Conservation (phyloP, 352 stramenopile species). For the Thraustochytrium sp. region DNA sequence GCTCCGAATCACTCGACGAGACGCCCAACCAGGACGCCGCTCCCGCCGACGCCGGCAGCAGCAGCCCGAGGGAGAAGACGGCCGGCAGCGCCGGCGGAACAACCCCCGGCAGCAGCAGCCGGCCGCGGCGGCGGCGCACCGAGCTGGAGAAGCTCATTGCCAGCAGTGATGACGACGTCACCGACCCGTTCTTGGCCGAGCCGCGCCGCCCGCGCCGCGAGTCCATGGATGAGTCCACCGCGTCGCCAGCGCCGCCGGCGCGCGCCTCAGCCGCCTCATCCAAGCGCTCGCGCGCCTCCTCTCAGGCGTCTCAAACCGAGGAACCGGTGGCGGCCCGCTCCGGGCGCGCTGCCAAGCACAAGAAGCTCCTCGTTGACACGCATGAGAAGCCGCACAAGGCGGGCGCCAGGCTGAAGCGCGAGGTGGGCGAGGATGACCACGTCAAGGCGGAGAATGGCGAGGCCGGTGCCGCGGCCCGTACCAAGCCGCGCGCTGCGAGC, state of each 20-base stretch:
- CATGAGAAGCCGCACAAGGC: background rate
- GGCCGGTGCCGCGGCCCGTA: no score
- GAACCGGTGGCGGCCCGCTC: background rate
- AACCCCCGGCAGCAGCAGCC: background rate
- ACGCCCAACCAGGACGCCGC: no score
- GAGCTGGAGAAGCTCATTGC: slow-evolving; percentile 9
- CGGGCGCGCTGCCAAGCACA: background rate
- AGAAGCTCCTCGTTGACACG: background rate
- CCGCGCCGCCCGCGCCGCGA: background rate
- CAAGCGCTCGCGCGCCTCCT: background rate
- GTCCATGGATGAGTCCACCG: background rate
- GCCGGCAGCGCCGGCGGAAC: no score
- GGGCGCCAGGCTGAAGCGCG: background rate
- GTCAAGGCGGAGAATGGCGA: background rate
- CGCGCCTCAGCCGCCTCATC: background rate
- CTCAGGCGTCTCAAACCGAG: background rate
- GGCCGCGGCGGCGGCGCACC: background rate
- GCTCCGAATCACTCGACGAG: no score
- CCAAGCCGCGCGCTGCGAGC: background rate
- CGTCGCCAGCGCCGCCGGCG: background rate
- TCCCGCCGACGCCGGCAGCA: no score
- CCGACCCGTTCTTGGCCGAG: background rate
- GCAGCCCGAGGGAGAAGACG: no score
- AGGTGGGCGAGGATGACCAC: background rate
- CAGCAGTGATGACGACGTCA: background rate